Evolutionary conservation across 352 stramenopile genomes (phyloP).

Genomic region (Pythium biforme): DNA sequence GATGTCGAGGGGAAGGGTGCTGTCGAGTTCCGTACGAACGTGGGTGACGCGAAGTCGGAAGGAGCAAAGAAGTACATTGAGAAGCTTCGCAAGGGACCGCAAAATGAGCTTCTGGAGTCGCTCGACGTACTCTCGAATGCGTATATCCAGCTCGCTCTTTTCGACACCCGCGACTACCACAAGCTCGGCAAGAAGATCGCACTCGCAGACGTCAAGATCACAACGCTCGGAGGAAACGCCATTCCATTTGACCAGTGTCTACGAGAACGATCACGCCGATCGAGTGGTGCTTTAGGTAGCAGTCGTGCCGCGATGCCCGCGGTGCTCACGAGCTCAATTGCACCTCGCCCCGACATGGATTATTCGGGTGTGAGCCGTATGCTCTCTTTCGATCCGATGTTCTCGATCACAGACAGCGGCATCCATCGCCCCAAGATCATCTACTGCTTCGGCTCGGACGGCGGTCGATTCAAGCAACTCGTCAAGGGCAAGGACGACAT

Average conservation of each 20-base stretch:
- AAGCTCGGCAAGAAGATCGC: conserved; percentile 71
- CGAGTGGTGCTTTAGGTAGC: background rate
- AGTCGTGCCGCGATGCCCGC: conserved; percentile 62
- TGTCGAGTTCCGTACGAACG: conserved; percentile 73
- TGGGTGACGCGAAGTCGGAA: conserved; percentile 76
- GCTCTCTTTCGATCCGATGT: conserved; percentile 90
- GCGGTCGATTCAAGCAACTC: conserved; percentile 91
- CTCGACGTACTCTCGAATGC: conserved; percentile 69
- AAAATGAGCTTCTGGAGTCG: conserved; percentile 67
- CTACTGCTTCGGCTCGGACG: conserved; percentile 93
- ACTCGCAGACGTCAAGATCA: conserved; percentile 58
- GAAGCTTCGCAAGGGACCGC: conserved; percentile 49
- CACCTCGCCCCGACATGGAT: conserved; percentile 71
- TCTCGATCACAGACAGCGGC: conserved; percentile 93
- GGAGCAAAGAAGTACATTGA: conserved; percentile 59
- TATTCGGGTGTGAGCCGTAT: conserved; percentile 82
- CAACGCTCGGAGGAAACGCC: conserved; percentile 27
- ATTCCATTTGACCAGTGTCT: conserved; percentile 74
- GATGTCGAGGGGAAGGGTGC: conserved; percentile 84
- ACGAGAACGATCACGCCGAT: conserved; percentile 46
- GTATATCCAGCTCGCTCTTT: conserved; percentile 81
- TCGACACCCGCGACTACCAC: conserved; percentile 78
- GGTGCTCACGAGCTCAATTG: conserved; percentile 72
- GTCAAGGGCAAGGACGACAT: conserved; percentile 94
- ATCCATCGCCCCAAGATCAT: conserved; percentile 98